Evolutionary conservation across 768 basidiomycete genomes (phyloP).

Genomic region (Suillus clintonianus): DNA sequence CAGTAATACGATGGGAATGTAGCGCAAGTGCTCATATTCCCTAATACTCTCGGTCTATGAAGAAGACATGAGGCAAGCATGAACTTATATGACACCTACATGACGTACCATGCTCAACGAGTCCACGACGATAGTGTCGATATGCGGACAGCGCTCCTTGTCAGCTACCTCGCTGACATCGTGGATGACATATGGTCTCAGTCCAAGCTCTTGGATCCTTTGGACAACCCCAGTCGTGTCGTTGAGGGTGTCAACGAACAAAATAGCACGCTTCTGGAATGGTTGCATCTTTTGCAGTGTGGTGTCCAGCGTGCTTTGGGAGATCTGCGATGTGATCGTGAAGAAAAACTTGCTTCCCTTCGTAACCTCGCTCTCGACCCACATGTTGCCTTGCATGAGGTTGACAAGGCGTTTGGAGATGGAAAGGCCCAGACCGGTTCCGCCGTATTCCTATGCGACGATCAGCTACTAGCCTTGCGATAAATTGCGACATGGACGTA

Average conservation of each 20-base stretch:
- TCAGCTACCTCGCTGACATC: slow-evolving; percentile 80
- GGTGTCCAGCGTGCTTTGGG: slow-evolving; percentile 69
- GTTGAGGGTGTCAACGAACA: slow-evolving; percentile 85
- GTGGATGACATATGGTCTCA: slow-evolving; percentile 76
- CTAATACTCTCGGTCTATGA: slow-evolving; percentile 83
- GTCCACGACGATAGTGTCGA: slow-evolving; percentile 96
- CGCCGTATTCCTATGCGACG: slow-evolving; percentile 82
- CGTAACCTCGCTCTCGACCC: slow-evolving; percentile 95
- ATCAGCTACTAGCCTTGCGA: slow-evolving; percentile 1
- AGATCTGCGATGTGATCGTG: slow-evolving; percentile 87
- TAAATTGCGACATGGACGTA: slow-evolving; percentile 37
- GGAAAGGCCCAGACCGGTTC: slow-evolving; percentile 93
- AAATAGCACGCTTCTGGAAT: slow-evolving; percentile 83
- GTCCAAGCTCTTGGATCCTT: slow-evolving; percentile 75
- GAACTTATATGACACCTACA: not conserved
- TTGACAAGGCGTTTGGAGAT: slow-evolving; percentile 97
- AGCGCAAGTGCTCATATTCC: slow-evolving; percentile 91
- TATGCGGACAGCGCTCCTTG: slow-evolving; percentile 80
- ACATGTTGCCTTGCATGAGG: slow-evolving; percentile 98
- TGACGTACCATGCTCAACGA: slow-evolving; percentile 76
- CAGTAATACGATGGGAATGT: slow-evolving; percentile 93
- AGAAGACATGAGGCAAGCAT: slow-evolving; percentile 18
- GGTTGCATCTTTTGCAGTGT: slow-evolving; percentile 81
- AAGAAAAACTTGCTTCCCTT: slow-evolving; percentile 97
- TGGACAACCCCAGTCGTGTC: slow-evolving; percentile 77